A percentile compares a stretch with the other conserved stretches of the same genome.
Evolutionary conservation across 108 stramenopile genomes (phyloP).

Genomic region (Conticribra guillardii): DNA sequence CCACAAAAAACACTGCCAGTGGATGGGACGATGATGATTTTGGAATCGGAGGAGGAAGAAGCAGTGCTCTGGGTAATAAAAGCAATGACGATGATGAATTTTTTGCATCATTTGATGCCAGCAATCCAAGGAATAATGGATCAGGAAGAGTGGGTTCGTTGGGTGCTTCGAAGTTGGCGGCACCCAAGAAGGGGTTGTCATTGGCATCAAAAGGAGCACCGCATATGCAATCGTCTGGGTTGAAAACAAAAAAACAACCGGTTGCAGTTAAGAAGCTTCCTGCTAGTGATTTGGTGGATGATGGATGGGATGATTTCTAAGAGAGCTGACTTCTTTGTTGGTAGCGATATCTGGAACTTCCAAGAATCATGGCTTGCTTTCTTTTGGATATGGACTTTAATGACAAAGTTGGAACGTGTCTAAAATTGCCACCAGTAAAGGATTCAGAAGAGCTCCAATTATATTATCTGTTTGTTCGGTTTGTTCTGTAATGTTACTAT

Average conservation of each 20-base stretch:
- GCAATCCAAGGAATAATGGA: slow-evolving; percentile 21
- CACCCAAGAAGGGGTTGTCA: slow-evolving; percentile 28
- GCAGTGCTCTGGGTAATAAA: slow-evolving; percentile 9
- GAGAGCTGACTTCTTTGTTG: too few species aligned
- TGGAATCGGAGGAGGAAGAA: slow-evolving; percentile 23
- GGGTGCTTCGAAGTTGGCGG: neutral
- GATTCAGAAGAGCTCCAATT: too few species aligned
- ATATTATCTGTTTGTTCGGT: too few species aligned
- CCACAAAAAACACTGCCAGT: slow-evolving; percentile 2
- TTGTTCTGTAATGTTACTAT: too few species aligned
- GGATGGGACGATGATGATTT: slow-evolving; percentile 56
- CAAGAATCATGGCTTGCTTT: too few species aligned
- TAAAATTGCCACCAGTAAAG: too few species aligned
- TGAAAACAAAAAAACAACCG: slow-evolving; percentile 40
- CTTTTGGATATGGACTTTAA: too few species aligned
- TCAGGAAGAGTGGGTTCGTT: neutral
- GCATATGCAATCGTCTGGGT: slow-evolving; percentile 17
- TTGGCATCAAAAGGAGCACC: slow-evolving; percentile 36
- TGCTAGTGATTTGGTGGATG: slow-evolving; percentile 57
- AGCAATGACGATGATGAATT: slow-evolving; percentile 56
- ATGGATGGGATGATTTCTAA: slow-evolving; percentile 93
- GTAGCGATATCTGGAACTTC: too few species aligned
- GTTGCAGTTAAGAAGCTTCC: slow-evolving; percentile 59
- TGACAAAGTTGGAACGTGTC: too few species aligned
- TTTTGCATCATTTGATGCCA: slow-evolving; percentile 69